Conservation (phyloP, 1,284 basidiomycete genomes). For the Stygiomarasmius scandens region DNA sequence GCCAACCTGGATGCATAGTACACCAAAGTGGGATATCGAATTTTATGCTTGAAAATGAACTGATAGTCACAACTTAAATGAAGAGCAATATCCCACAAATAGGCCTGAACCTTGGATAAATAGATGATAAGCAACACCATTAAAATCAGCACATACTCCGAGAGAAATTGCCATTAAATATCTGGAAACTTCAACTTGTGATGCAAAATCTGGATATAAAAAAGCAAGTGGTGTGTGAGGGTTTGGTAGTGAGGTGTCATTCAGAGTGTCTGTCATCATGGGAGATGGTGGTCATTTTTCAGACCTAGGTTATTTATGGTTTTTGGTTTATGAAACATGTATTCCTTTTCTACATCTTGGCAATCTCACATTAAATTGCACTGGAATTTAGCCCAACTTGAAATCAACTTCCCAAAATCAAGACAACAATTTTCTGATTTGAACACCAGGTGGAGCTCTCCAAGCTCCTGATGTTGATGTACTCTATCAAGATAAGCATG, state of each 20-base stretch:
- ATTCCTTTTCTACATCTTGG: too few relatives aligned
- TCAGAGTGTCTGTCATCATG: too few relatives aligned
- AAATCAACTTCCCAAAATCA: too few relatives aligned
- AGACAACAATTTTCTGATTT: too few relatives aligned
- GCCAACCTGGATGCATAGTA: slow-evolving; percentile 1
- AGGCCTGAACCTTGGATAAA: not conserved
- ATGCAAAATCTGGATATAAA: not conserved
- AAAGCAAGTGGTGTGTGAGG: slow-evolving; percentile 1
- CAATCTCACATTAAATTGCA: too few relatives aligned
- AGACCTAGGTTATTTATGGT: too few relatives aligned
- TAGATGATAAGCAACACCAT: not conserved
- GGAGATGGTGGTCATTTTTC: too few relatives aligned
- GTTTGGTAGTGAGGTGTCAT: slow-evolving; percentile 2
- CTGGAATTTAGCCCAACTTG: too few relatives aligned
- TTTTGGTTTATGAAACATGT: too few relatives aligned
- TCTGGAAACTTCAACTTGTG: not conserved
- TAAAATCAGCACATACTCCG: not conserved
- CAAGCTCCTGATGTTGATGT: too few relatives aligned
- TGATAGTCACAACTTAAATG: not conserved
- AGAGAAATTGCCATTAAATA: not conserved
- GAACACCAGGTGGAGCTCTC: too few relatives aligned
- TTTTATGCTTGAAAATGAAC: not conserved
- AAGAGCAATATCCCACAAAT: not conserved
- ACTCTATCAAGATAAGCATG: too few relatives aligned
- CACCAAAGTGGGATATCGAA: not conserved